Evolutionary conservation across 2,329 filamentous ascomycete species (phyloP), one percentile per base, ranked within the genome.

Genomic region (Plenodomus lindquistii): DNA sequence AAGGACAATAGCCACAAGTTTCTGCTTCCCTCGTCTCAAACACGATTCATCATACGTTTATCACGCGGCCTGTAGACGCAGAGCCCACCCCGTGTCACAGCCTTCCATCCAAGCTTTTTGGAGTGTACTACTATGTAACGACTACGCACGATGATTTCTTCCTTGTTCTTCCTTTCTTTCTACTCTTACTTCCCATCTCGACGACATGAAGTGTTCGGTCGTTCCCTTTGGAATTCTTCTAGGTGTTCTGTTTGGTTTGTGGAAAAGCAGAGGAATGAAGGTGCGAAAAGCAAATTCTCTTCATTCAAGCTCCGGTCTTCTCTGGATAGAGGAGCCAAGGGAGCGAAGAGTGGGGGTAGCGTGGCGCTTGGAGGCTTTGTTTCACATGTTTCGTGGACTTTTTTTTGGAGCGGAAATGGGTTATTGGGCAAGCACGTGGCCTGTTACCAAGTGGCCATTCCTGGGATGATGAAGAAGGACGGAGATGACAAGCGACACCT

Each of bases 81-180:
- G 52, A 47, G 58, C 60, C 58, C 60, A 31, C 27, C 58, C 50
- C 50, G 51, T n/a, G n/a, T n/a, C 48, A 40, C 39, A 48, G 31
- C 40, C 57, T 50, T 35, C 24, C 40, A 60, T 58, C 50, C 50
- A 45, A 43, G 22, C 39, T 46, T 43, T 38, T 46, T 57, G 48
- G 54, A 56, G 59, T 50, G 66, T 67, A 69, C 68, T 59, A 68
- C 59, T 63, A 70, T 70, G 60, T 70, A 69, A 69, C 69, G 48
- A 52, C 44, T 54, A 42, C 48, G 37, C 42, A 43, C 48, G 44
- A 50, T 39, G 39, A 59, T 50, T 50, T 46, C 54, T 55, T 34
- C 36, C 19, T 19, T 52, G 37, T 47, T 47, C 41, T 42, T 37
- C 19, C 35, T 39, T 40, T 48, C 53, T 22, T 16, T 48, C 50